Evolutionary conservation across 345 rosid genomes (phyloP), one percentile per base, ranked within the genome.

Genomic region (Linum tenue): DNA sequence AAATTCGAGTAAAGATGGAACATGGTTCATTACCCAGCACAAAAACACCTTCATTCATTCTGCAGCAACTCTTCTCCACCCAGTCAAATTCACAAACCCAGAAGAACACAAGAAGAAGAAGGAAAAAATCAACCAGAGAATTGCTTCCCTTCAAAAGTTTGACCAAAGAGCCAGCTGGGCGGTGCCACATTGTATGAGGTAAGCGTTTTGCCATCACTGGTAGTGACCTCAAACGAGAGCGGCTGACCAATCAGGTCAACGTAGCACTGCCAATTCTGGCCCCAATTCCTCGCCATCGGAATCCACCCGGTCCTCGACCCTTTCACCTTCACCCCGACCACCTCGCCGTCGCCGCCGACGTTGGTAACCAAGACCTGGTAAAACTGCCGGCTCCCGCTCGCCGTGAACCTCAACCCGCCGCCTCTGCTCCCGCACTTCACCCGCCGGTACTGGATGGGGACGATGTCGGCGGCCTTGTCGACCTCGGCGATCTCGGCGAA

Each of bases 281-380:
- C 96, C 98, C 98, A 91, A 69, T 91, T 89, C 74, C 96, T 89
- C 48, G 95, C 96, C 98, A 89, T 78, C 10, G 90, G 89, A 70
- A 91, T 83, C 98, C 96, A 91, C 65, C 95, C 96, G 53, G 98
- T 92, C 80, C 37, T 85, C 56, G 90, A 83, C 17, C 96, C 98
- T 79, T 92, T 92, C 73, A 92, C 89, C 73, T 92, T 89, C 77
- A 89, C 84, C 6, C 82, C 95, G 48, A 82, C 80, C 56, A 82
- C 89, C 74, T 92, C 89, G 37, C 96, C 98, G 60, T 87, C 96
- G 42, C 78, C 62, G 9, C 89, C 96, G 11, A 92, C 96, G 72
- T 92, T 92, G 65, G 86, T 85, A 42, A 89, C 72, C 72, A 92
- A 74, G 65, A 87, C 96, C 66, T 84, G 92, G 67, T 70, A 84